Percentiles rank a stretch among this genome's conserved stretches.
These are phyloP conservation scores for Paracoccidioides brasiliensis DNA, from an alignment of 2,329 filamentous ascomycete genomes.

Conservation along the genomic window DNA sequence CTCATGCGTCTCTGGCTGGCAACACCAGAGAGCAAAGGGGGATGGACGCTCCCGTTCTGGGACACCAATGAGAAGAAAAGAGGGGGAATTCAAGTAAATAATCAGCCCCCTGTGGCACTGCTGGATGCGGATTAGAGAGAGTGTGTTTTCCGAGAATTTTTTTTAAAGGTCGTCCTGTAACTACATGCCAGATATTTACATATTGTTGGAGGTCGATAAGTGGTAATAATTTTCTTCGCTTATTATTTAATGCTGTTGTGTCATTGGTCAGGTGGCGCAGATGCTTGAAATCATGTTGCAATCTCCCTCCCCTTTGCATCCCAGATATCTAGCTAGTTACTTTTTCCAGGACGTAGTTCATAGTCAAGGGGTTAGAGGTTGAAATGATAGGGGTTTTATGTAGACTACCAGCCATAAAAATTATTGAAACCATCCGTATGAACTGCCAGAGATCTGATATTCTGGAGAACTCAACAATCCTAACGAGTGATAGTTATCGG, in stretches of 20 bases:
- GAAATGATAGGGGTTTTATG: no score
- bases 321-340: no score
- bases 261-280: not conserved
- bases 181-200: not conserved
- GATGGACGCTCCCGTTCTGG: conserved; percentile 72
- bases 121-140: conserved; percentile 58
- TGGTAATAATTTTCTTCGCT: not conserved
- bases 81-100: conserved; percentile 76
- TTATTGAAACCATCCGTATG: no score
- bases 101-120: conserved; percentile 60
- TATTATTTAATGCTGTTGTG: not conserved
- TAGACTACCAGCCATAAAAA: no score
- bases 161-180: not conserved
- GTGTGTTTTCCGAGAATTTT: not conserved
- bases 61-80: conserved; percentile 76
- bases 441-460: no score
- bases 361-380: no score
- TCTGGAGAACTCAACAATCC: no score
- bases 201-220: not conserved
- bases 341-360: no score
- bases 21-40: conserved; percentile 68
- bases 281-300: no score
- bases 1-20: conserved; percentile 75
- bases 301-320: no score
- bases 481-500: no score